These are phyloP conservation scores for Coniochaeta ligniaria DNA, from an alignment of 2,329 filamentous ascomycete genomes.

Conservation along the genomic window DNA sequence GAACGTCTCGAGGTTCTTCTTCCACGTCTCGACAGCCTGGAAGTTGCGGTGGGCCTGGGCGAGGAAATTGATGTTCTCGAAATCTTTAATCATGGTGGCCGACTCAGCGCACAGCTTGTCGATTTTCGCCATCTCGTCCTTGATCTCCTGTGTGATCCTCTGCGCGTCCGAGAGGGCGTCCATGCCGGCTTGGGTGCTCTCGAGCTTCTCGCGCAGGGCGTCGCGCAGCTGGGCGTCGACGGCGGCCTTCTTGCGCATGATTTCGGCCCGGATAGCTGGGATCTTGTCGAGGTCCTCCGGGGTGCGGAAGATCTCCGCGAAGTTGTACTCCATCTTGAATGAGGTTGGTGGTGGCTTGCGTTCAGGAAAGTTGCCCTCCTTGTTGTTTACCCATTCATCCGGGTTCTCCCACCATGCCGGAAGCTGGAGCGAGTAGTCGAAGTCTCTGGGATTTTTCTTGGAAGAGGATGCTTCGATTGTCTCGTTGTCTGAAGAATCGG, in stretches of 20 bases:
- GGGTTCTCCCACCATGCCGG: neutral
- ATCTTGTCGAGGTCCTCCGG: slow-evolving; percentile 98
- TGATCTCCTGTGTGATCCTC: slow-evolving; percentile 84
- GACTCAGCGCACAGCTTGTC: slow-evolving; percentile 96
- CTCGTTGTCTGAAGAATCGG: neutral
- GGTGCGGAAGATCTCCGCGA: slow-evolving; percentile 88
- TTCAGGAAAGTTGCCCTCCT: neutral
- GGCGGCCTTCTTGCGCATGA: slow-evolving; percentile 85
- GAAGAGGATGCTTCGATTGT: neutral
- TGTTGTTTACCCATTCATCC: neutral
- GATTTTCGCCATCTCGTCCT: slow-evolving; percentile 98
- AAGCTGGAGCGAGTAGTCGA: neutral
- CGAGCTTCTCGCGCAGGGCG: slow-evolving; percentile 85
- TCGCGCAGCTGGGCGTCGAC: slow-evolving; percentile 86
- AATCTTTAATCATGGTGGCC: slow-evolving; percentile 95
- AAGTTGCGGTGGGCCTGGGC: slow-evolving; percentile 97
- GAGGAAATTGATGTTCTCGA: slow-evolving; percentile 83
- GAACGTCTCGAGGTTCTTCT: slow-evolving; percentile 81
- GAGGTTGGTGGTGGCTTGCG: slow-evolving; percentile 16
- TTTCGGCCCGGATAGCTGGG: slow-evolving; percentile 79
- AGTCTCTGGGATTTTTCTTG: neutral
- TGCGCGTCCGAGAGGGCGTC: slow-evolving; percentile 81
- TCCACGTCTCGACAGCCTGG: slow-evolving; percentile 88
- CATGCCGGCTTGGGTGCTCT: slow-evolving; percentile 92
- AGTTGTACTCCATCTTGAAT: slow-evolving; percentile 57